Percentiles rank a stretch among this genome's conserved stretches.
These are phyloP conservation scores for Vigna unguiculata DNA, from an alignment of 306 rosid species.

Conservation along the genomic window DNA sequence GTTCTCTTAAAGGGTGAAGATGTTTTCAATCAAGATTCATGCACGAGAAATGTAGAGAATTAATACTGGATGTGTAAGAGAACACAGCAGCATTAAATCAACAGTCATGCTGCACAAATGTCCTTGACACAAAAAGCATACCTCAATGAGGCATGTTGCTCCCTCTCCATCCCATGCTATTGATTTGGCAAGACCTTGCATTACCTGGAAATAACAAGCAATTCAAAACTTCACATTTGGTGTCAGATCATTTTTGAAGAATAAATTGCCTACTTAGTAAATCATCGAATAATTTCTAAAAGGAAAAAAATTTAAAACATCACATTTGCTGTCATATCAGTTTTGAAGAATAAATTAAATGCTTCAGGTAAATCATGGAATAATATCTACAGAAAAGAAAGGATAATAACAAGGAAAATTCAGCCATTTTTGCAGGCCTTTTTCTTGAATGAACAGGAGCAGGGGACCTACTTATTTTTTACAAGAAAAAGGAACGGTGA, in stretches of 20 bases:
- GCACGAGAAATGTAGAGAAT: conserved; percentile 15
- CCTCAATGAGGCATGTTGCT: conserved; percentile 98
- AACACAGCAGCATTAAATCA: conserved; percentile 4
- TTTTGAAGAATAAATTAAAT: conserved; percentile 32
- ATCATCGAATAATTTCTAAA: conserved; percentile 20
- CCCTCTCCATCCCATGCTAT: conserved; percentile 99
- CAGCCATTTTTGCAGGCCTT: conserved; percentile 6
- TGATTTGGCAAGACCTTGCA: conserved; percentile 99
- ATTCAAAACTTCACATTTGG: conserved; percentile 8
- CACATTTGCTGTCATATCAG: neutral
- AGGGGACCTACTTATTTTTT: neutral
- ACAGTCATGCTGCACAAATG: conserved; percentile 27
- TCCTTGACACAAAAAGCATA: conserved; percentile 47
- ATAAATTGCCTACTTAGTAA: conserved; percentile 25
- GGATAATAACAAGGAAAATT: conserved; percentile 12
- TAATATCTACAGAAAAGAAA: conserved; percentile 20
- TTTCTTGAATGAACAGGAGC: neutral
- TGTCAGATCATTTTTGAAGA: conserved; percentile 14
- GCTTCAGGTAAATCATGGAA: conserved; percentile 14
- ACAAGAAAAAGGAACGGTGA: conserved; percentile 2
- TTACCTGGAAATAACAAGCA: conserved; percentile 61
- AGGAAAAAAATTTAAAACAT: conserved; percentile 16
- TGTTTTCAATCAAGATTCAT: conserved; percentile 28
- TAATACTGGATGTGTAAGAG: conserved; percentile 17
- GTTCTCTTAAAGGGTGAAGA: neutral